phyloP scores from a whole-genome alignment of 257 asterid genomes.

The Eucommia ulmoides region DNA sequence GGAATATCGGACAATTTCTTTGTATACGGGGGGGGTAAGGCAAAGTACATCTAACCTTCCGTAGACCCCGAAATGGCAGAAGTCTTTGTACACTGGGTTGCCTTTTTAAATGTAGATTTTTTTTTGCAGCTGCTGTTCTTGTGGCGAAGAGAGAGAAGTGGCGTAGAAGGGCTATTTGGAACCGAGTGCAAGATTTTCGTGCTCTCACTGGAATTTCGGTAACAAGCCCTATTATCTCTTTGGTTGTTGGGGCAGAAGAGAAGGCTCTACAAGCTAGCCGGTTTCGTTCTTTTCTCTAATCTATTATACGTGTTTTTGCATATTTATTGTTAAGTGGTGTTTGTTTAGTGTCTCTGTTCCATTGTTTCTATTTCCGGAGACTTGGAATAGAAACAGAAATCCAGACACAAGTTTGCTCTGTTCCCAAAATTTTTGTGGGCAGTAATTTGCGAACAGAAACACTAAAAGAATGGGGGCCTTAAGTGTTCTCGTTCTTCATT shows the following conservation, averaged over 20 bases:
- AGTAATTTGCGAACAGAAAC: no score
- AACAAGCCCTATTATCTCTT: constrained; percentile 32
- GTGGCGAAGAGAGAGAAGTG: background rate
- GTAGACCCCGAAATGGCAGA: background rate
- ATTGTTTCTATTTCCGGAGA: no score
- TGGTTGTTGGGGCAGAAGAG: constrained; percentile 74
- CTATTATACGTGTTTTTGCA: no score
- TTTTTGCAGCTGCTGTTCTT: background rate
- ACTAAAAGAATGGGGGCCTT: no score
- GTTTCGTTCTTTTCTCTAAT: constrained; percentile 23
- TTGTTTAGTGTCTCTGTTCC: no score
- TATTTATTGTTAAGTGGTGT: no score
- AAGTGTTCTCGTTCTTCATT: no score
- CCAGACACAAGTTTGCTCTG: no score
- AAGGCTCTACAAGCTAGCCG: constrained; percentile 94
- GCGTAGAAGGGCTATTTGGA: constrained; percentile 2
- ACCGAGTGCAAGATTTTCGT: background rate
- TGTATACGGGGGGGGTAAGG: no score
- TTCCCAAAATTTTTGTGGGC: no score
- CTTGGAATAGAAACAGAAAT: no score
- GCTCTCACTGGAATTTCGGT: constrained; percentile 31
- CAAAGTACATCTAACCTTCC: background rate
- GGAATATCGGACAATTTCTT: background rate
- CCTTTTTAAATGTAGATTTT: background rate
- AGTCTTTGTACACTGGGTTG: background rate